Evolutionary conservation across 202 grass and related monocot genomes (phyloP).

Genomic region (Setaria viridis): DNA sequence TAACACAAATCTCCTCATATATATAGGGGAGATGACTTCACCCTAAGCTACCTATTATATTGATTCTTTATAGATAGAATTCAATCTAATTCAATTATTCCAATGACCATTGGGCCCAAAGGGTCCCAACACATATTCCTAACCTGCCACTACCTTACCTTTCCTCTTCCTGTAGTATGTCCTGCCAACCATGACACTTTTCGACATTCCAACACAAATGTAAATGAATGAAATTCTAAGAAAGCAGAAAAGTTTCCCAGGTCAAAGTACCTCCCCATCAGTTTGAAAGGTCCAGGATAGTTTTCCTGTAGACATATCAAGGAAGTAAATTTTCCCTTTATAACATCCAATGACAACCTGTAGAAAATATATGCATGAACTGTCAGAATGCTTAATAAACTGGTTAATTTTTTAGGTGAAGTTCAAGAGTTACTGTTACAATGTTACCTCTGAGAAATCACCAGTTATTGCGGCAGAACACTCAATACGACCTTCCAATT

Average conservation of each 20-base stretch:
- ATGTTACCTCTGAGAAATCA: slow-evolving; percentile 80
- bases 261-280: slow-evolving; percentile 71
- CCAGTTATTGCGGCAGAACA: slow-evolving; percentile 79
- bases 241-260: slow-evolving; percentile 23
- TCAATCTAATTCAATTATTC: not conserved
- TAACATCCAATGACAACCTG: slow-evolving; percentile 97
- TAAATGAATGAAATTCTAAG: not conserved
- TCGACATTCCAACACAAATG: not conserved
- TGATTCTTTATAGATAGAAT: not conserved
- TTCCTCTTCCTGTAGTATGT: too few species aligned
- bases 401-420: not conserved
- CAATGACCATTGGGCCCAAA: too few species aligned
- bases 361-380: slow-evolving; percentile 48
- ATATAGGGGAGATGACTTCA: too few species aligned
- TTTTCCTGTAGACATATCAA: slow-evolving; percentile 70
- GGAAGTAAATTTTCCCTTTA: slow-evolving; percentile 93
- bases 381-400: slow-evolving; percentile 6
- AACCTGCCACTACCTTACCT: too few species aligned
- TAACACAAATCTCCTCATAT: too few species aligned
- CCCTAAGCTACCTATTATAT: not conserved
- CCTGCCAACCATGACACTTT: too few species aligned
- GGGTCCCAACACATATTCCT: too few species aligned
- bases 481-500: slow-evolving; percentile 82
- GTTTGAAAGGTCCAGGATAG: slow-evolving; percentile 78
- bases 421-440: not conserved